Base-by-base conservation (phyloP, 2,329 filamentous ascomycete species). In the Calonectria hongkongensis region DNA sequence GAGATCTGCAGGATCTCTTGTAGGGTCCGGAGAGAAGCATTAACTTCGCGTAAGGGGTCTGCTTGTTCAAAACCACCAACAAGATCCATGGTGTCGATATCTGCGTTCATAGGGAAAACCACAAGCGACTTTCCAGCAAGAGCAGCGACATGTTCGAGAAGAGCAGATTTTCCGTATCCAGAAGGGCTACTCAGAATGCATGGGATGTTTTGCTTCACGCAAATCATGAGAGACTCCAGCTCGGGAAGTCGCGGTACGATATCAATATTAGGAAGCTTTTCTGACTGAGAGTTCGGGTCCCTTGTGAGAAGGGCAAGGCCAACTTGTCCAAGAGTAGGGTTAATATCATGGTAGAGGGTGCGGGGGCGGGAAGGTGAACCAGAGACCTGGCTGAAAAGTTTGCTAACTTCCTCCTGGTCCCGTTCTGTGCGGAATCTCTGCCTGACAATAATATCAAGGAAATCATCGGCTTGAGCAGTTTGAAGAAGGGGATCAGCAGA, bases 31-130 rank as follows among this genome's bases (percentile, higher is more conserved):
- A 92, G 81, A 15, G 83, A 80, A n/a, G 87, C 86, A 67, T 93
- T 92, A 5, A 94, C 87, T 73, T 94, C 91, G 68, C 96, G 90
- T 65, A 94, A 88, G 27, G 94, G 92, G 81, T 99, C 97, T 21
- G 95, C 92, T 84, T 99, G 97, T 83, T 99, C 97, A 81, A 98
- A 99, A 0, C 97, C 97, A 80, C 97, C 97, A 70, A 99, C 95
- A 69, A 99, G 91, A 84, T 99, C 97, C 92, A 98, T 98, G 0
- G 96, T 96, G 83, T 99, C 97, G 54, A 98, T 94, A 79, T 99
- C 97, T 8, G 96, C 93, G 81, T 98, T 99, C 85, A 99, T 92
- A 0, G 96, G 92, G 79, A 98, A 94, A 18, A 95, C 94, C 39
- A 96, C 90, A 4, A 98, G 86, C 1, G 92, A 88, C 68, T 93